These are phyloP conservation scores for Pachyrhizus erosus DNA, from an alignment of 306 rosid genomes.

Conservation along the genomic window DNA sequence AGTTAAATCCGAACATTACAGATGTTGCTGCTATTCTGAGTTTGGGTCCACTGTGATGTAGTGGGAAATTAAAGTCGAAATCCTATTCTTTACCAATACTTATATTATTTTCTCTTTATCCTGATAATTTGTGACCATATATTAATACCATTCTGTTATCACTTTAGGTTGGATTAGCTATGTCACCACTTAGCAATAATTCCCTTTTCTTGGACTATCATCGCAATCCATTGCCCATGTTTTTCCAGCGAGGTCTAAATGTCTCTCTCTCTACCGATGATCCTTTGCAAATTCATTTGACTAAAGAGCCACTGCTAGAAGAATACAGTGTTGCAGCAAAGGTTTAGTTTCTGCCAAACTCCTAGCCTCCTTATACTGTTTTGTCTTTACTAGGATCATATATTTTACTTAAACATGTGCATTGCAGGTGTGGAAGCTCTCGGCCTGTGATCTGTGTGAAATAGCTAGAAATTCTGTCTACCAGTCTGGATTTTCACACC, in stretches of 20 bases:
- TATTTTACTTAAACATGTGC: constrained; percentile 9
- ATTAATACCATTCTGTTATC: constrained; percentile 17
- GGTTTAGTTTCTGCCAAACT: constrained; percentile 37
- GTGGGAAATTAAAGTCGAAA: too few species aligned
- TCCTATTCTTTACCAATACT: not conserved
- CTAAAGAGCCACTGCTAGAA: constrained; percentile 58
- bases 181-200: constrained; percentile 92
- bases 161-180: constrained; percentile 69
- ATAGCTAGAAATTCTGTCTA: constrained; percentile 89
- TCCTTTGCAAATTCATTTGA: constrained; percentile 68
- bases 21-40: constrained; percentile 5
- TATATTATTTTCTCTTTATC: constrained; percentile 22
- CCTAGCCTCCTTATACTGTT: constrained; percentile 3
- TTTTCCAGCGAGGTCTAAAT: constrained; percentile 84
- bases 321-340: constrained; percentile 63
- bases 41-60: not conserved
- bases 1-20: constrained; percentile 10
- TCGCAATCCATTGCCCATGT: constrained; percentile 81
- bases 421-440: constrained; percentile 86
- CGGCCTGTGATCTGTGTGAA: constrained; percentile 86
- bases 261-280: constrained; percentile 88
- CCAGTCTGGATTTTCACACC: constrained; percentile 90
- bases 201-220: constrained; percentile 89
- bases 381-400: constrained; percentile 22
- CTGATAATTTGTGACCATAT: constrained; percentile 8